Evolutionary conservation across 768 basidiomycete genomes (phyloP).

Genomic region (Phanerodontia chrysosporium): DNA sequence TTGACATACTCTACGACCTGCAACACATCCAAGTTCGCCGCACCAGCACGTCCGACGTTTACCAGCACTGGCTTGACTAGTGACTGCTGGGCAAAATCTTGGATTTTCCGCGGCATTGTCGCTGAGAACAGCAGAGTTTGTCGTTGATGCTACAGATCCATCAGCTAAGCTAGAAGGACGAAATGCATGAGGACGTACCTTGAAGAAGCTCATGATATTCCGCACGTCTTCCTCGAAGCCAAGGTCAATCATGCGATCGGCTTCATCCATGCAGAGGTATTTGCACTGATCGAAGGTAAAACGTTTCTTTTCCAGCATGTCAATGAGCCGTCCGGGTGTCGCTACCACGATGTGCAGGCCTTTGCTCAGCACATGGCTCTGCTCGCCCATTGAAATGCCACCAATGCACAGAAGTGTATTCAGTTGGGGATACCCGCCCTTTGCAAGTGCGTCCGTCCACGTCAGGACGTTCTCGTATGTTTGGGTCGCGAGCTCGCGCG

Average conservation of each 20-base stretch:
- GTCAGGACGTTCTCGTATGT: slow-evolving; percentile 91
- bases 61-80: slow-evolving; percentile 93
- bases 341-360: slow-evolving; percentile 96
- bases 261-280: slow-evolving; percentile 98
- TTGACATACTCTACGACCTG: slow-evolving; percentile 99
- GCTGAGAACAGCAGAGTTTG: slow-evolving; percentile 98
- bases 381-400: slow-evolving; percentile 98
- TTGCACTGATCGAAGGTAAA: slow-evolving; percentile 94
- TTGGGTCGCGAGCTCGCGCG: slow-evolving; percentile 93
- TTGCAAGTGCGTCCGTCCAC: slow-evolving; percentile 82
- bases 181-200: slow-evolving; percentile 43
- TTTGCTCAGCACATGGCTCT: slow-evolving; percentile 83
- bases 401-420: slow-evolving; percentile 93
- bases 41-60: slow-evolving; percentile 97
- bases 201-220: slow-evolving; percentile 99
- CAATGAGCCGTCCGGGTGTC: slow-evolving; percentile 93
- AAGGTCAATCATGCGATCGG: slow-evolving; percentile 98
- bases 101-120: slow-evolving; percentile 98
- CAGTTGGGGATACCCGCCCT: slow-evolving; percentile 80
- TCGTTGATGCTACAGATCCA: slow-evolving; percentile 71
- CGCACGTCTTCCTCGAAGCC: slow-evolving; percentile 99
- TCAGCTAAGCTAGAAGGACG: background rate
- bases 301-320: slow-evolving; percentile 94
- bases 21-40: slow-evolving; percentile 93
- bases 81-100: slow-evolving; percentile 96